Base-by-base conservation (phyloP, 495 filamentous ascomycete genomes). In the Hypoxylon subgilvum region DNA sequence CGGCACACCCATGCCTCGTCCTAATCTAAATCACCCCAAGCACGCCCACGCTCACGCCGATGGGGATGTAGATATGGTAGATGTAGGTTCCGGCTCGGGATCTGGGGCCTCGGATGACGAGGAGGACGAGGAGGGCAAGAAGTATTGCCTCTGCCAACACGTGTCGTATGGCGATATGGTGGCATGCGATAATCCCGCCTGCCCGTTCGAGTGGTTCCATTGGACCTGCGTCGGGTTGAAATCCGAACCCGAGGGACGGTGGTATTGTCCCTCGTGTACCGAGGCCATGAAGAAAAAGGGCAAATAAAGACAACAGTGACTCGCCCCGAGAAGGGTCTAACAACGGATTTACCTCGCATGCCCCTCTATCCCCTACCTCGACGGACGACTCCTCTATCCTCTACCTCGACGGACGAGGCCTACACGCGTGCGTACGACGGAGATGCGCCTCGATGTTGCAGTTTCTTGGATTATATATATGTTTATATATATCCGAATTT, bases 141-240 rank as follows among this genome's bases (percentile, higher is more conserved):
- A 92, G 56, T 98, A 98, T 72, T 98, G 94, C 74, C 82, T 87
- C 19, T 98, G 94, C 71, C 88, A 94, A 68, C 89, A 87, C 60
- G 89, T 96, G 52, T 95, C 89, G 71, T 93, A 89, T 76, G 94
- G 94, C 32, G 90, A 97, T 68, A 98, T 98, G 94, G 93, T 98
- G 23, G 94, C 91, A 2, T 98, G 94, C 73, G 94, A 98, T 74
- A 96, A 97, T 61, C 87, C 90, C 36, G 80, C 87, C 50, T 98
- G 94, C 76, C 85, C 88, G 18, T 94, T 85, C 71, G 93, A 97
- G 75, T 98, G 94, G 94, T 98, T 98, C 73, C 94, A 98, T 77
- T 97, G 92, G 91, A 86, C 81, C 57, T 98, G 94, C 69, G 92
- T 97, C 43, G 89, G 90, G 1, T 77, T 98, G 58, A 93, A 87